Evolutionary conservation across 192 early-diverging fungal genomes (phyloP), one percentile per base, ranked within the genome.

Genomic region (Coemansia sp.): DNA sequence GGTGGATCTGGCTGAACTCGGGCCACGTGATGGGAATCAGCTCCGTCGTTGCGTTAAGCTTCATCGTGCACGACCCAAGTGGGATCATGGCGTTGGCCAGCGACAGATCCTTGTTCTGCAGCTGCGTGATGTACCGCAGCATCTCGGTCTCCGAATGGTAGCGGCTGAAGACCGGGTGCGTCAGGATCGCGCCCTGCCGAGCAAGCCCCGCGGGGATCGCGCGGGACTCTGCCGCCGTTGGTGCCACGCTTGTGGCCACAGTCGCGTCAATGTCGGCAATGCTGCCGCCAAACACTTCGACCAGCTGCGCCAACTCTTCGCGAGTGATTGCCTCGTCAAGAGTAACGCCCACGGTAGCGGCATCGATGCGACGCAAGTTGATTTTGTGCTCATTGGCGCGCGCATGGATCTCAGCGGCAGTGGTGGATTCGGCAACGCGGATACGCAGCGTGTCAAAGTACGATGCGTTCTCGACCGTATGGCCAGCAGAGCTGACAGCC

Each of bases 11-110:
- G 68, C 87, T 88, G 71, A 99, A 97, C 75, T 98, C 96, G 44
- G 98, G 95, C 93, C 95, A 98, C 24, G 98, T 98, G 52, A 99
- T 90, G n/a, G 98, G 98, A 72, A 99, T 99, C 93, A 99, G 97
- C 86, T 99, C 95, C 23, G 94, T 94, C 45, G 98, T 98, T 52
- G 96, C 96, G 69, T 99, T 99, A 18, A 99, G 87, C 89, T 99
- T 98, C 98, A 99, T 99, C 64, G 98, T 99, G 87, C 98, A 99
- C 46, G 92, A 94, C 36, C 98, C 98, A 26, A 99, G 87, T 53
- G 98, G 94, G 66, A 99, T 99, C 98, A 99, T 99, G 48, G 98
- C 95, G 81, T 99, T 92, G 59, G 91, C 92, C 58, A 99, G 85
- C n/a, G 95, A 97, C 81, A 99, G 85, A 85, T 99, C 98, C 89